phyloP scores from a whole-genome alignment of 176 grass and related monocot species.

The Oryza glaberrima region DNA sequence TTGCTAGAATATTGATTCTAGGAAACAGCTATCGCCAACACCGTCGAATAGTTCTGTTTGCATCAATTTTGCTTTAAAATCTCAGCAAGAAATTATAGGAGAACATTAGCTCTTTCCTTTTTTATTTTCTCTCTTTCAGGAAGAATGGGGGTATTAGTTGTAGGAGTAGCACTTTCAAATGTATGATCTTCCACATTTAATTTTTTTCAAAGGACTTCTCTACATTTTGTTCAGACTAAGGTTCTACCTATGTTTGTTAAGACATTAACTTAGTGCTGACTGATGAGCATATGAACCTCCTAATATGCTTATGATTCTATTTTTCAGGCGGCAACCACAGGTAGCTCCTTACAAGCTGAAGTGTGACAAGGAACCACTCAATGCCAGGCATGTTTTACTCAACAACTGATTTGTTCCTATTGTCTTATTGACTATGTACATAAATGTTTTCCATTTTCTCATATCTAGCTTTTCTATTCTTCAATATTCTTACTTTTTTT shows the following conservation, averaged over 20 bases:
- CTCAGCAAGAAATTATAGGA: background rate
- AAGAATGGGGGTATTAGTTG: background rate
- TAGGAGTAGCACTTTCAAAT: background rate
- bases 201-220: background rate
- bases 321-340: conserved; percentile 83
- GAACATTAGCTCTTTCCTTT: background rate
- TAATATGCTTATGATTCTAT: background rate
- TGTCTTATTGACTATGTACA: background rate
- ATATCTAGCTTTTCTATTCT: background rate
- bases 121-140: background rate
- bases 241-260: background rate
- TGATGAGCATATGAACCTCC: background rate
- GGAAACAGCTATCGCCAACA: background rate
- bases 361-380: conserved; percentile 92
- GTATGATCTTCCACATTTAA: background rate
- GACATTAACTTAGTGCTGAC: background rate
- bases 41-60: background rate
- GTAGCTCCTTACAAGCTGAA: conserved; percentile 85
- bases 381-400: conserved; percentile 58
- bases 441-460: background rate
- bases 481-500: background rate
- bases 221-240: background rate
- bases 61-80: background rate
- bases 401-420: background rate
- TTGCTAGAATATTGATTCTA: background rate